Conservation (phyloP, 257 asterid genomes). For the Solanum clarkiae region DNA sequence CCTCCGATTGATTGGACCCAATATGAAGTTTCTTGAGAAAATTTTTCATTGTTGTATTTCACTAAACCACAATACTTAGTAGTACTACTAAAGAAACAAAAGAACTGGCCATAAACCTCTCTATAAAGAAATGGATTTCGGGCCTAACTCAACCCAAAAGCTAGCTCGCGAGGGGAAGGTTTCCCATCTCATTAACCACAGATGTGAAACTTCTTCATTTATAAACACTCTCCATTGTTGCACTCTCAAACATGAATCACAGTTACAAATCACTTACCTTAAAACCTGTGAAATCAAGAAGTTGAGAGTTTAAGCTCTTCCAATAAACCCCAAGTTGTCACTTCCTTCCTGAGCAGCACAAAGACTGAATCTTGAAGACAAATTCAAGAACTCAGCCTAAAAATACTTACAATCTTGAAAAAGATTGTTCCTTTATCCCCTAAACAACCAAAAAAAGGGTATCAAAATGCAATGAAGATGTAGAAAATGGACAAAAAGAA, state of each 20-base stretch:
- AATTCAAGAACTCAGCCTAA: neutral
- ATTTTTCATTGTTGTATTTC: conserved; percentile 50
- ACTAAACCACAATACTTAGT: conserved; percentile 4
- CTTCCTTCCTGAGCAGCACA: neutral
- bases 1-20: conserved; percentile 69
- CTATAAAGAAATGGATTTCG: neutral
- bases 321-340: neutral
- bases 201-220: neutral
- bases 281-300: conserved; percentile 5
- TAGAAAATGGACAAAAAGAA: conserved; percentile 16
- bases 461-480: neutral
- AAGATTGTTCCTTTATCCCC: conserved; percentile 14
- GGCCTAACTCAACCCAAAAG: neutral
- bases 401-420: neutral
- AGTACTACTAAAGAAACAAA: conserved; percentile 39
- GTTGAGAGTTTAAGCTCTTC: conserved; percentile 7
- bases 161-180: neutral
- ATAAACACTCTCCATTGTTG: conserved; percentile 26
- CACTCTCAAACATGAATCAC: conserved; percentile 34
- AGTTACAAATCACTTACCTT: conserved; percentile 7
- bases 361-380: conserved; percentile 18
- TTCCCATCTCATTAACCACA: neutral
- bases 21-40: conserved; percentile 70
- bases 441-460: conserved; percentile 3
- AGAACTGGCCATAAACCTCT: conserved; percentile 26